phyloP scores from a whole-genome alignment of 1,284 basidiomycete species.

The Sporisorium reilianum region DNA sequence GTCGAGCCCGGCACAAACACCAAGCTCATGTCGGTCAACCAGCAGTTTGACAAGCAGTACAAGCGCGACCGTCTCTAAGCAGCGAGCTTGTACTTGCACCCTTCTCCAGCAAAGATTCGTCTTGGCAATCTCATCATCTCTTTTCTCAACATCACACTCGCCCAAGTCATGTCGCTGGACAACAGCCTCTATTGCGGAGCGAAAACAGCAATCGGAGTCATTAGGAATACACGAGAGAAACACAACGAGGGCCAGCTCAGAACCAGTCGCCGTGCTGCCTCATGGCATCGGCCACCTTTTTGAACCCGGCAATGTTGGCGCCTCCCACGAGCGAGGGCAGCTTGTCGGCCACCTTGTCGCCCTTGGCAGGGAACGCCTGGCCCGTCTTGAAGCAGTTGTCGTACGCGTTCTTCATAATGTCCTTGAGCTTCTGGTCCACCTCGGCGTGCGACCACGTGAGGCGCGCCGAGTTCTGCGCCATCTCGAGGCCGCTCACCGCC shows the following conservation, averaged over 20 bases:
- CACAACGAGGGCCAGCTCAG: slow-evolving; percentile 2
- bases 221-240: slow-evolving; percentile 1
- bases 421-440: slow-evolving; percentile 80
- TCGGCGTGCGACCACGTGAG: slow-evolving; percentile 77
- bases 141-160: too few species aligned
- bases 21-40: slow-evolving; percentile 63
- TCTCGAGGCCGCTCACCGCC: slow-evolving; percentile 79
- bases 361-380: slow-evolving; percentile 75
- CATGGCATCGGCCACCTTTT: slow-evolving; percentile 64
- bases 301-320: slow-evolving; percentile 82
- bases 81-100: too few species aligned
- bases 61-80: slow-evolving; percentile 63
- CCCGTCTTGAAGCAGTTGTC: slow-evolving; percentile 76
- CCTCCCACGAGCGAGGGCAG: slow-evolving; percentile 77
- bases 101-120: neutral
- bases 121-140: neutral
- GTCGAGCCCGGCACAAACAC: slow-evolving; percentile 63
- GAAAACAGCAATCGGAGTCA: neutral
- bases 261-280: slow-evolving; percentile 61
- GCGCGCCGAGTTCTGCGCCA: slow-evolving; percentile 77
- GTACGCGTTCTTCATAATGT: slow-evolving; percentile 81
- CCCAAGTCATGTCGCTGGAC: too few species aligned
- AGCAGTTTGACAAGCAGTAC: slow-evolving; percentile 61
- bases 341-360: slow-evolving; percentile 63
- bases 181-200: neutral